A percentile compares a stretch with the other conserved stretches of the same genome.
Evolutionary conservation across 148 eudicot genomes (phyloP).

Genomic region (Bassia scoparia): DNA sequence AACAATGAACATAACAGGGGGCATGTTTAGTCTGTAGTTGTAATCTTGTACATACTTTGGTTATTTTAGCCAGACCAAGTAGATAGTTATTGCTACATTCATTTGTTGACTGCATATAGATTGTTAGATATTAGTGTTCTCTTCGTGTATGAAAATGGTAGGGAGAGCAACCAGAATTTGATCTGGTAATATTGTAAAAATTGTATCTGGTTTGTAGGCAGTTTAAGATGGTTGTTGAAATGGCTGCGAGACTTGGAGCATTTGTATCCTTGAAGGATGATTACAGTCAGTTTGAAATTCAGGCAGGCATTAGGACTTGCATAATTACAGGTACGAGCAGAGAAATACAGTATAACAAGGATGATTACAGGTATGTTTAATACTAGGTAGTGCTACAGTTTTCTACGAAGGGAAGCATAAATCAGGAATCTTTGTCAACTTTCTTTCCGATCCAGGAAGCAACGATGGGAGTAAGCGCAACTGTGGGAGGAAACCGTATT

Average conservation of each 20-base stretch:
- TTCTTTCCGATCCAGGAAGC: constrained; percentile 90
- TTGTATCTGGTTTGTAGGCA: neutral
- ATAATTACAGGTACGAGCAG: no score
- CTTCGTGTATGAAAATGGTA: neutral
- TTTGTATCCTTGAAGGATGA: neutral
- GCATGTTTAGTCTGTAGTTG: constrained; percentile 22
- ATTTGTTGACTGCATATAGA: neutral
- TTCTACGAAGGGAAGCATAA: neutral
- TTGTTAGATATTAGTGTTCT: constrained; percentile 9
- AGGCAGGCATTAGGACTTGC: no score
- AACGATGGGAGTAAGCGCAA: constrained; percentile 90
- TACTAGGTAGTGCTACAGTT: no score
- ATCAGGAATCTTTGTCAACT: constrained; percentile 48
- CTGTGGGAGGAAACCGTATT: constrained; percentile 95
- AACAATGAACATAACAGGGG: neutral
- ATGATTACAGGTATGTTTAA: no score
- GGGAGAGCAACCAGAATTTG: neutral
- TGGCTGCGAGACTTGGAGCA: neutral
- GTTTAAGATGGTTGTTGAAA: constrained; percentile 3
- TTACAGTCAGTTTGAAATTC: no score
- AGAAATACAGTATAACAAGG: no score
- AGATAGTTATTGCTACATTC: neutral
- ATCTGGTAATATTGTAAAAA: constrained; percentile 10
- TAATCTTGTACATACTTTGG: constrained; percentile 24
- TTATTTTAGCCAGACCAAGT: constrained; percentile 6